Percentiles rank a stretch among this genome's conserved stretches.
Conservation (phyloP, 805 yeast species). For the Candida dajiaensis region DNA sequence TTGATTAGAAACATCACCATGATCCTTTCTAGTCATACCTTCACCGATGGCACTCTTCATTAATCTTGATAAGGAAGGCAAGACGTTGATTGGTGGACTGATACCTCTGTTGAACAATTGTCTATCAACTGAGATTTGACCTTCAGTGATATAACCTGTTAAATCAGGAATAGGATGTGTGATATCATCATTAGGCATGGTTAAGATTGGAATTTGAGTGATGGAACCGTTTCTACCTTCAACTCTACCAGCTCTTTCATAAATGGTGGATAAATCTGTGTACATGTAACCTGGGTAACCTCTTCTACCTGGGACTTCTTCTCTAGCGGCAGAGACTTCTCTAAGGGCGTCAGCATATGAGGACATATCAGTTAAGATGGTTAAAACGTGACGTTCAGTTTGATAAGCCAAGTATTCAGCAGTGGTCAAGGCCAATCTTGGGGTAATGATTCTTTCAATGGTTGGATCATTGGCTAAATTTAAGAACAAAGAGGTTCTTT, state of each 20-base stretch:
- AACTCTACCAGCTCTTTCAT: slow-evolving; percentile 99
- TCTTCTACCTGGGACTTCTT: slow-evolving; percentile 99
- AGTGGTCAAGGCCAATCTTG: slow-evolving; percentile 96
- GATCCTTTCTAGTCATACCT: slow-evolving; percentile 99
- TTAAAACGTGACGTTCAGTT: slow-evolving; percentile 97
- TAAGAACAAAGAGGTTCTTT: slow-evolving; percentile 93
- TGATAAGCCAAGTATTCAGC: slow-evolving; percentile 98
- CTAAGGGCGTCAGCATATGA: slow-evolving; percentile 99
- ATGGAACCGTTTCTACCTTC: slow-evolving; percentile 99
- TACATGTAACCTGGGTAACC: slow-evolving; percentile 99
- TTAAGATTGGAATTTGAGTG: slow-evolving; percentile 96
- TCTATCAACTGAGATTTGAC: slow-evolving; percentile 96
- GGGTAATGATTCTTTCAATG: slow-evolving; percentile 98
- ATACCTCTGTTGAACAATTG: slow-evolving; percentile 94
- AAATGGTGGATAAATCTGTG: slow-evolving; percentile 97
- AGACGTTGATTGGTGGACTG: slow-evolving; percentile 97
- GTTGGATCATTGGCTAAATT: slow-evolving; percentile 99
- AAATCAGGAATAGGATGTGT: slow-evolving; percentile 99
- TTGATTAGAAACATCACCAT: slow-evolving; percentile 98
- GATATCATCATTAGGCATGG: slow-evolving; percentile 99
- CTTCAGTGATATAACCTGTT: slow-evolving; percentile 99
- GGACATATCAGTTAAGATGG: slow-evolving; percentile 98
- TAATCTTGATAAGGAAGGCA: slow-evolving; percentile 95
- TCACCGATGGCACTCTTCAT: slow-evolving; percentile 99
- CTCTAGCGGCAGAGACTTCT: slow-evolving; percentile 99